phyloP scores from a whole-genome alignment of 805 yeast genomes.

The Hanseniaspora singularis region DNA sequence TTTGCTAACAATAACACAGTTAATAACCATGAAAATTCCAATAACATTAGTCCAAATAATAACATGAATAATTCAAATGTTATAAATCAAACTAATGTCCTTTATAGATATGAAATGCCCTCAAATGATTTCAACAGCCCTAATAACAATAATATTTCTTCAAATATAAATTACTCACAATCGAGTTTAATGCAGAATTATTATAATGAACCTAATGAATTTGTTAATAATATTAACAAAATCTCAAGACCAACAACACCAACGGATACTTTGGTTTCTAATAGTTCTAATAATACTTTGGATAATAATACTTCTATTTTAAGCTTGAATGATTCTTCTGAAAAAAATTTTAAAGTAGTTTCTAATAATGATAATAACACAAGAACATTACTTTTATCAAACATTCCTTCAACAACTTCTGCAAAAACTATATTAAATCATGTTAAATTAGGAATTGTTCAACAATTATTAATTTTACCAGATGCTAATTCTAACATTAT shows the following conservation, averaged over 20 bases:
- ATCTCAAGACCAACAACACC: neutral
- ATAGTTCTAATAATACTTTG: too few relatives aligned
- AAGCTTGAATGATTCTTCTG: too few relatives aligned
- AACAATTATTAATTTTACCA: constrained; percentile 65
- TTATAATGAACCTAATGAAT: neutral
- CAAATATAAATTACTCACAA: neutral
- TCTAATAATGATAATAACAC: neutral
- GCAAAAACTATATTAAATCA: constrained; percentile 77
- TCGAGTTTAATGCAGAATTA: neutral
- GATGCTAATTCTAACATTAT: constrained; percentile 18
- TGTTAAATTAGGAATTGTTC: constrained; percentile 82
- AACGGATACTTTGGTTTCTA: neutral
- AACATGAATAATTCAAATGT: too few relatives aligned
- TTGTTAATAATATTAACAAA: neutral
- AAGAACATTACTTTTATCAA: constrained; percentile 83
- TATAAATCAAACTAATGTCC: neutral
- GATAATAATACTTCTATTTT: too few relatives aligned
- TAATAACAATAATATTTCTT: too few relatives aligned
- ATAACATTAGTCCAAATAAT: too few relatives aligned
- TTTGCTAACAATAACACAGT: too few relatives aligned
- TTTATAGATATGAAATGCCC: neutral
- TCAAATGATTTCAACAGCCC: neutral
- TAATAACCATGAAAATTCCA: too few relatives aligned
- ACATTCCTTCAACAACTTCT: constrained; percentile 68
- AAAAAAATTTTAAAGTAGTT: neutral